Conservation (phyloP, 257 asterid species). For the Salvia rosmarinus region DNA sequence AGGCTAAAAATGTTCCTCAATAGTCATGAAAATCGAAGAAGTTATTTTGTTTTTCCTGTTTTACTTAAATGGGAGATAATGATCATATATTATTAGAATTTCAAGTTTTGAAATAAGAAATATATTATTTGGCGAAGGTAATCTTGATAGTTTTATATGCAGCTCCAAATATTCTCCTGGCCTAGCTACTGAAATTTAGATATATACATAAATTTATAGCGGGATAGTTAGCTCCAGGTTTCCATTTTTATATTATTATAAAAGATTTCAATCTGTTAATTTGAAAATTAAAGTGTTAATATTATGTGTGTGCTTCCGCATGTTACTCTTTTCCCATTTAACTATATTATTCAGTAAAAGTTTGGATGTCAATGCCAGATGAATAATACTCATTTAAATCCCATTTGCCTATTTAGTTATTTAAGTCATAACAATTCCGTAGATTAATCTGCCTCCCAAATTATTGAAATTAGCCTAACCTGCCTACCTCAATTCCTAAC, state of each 20-base stretch:
- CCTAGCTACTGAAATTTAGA: no score
- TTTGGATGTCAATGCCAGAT: neutral
- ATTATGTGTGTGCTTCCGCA: no score
- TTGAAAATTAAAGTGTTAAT: neutral
- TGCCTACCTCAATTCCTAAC: slow-evolving; percentile 25
- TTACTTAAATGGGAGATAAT: neutral
- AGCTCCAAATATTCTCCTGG: neutral
- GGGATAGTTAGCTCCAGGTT: neutral
- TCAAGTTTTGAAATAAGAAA: neutral
- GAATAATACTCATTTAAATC: no score
- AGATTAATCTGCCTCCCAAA: neutral
- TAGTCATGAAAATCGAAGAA: neutral
- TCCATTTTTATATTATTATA: neutral
- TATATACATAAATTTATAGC: neutral
- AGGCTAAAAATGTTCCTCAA: neutral
- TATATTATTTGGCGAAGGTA: neutral
- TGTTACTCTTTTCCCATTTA: neutral
- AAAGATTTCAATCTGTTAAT: neutral
- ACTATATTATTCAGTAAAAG: neutral
- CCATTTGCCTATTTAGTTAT: neutral
- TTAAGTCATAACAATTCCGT: neutral
- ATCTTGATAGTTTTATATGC: neutral
- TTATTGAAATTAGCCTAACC: neutral
- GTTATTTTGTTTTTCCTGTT: neutral
- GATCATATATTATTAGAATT: neutral